A percentile compares a stretch with the other conserved stretches of the same genome.
These are phyloP conservation scores for Amphicarpaea edgeworthii DNA, from an alignment of 306 rosid species.

Conservation along the genomic window DNA sequence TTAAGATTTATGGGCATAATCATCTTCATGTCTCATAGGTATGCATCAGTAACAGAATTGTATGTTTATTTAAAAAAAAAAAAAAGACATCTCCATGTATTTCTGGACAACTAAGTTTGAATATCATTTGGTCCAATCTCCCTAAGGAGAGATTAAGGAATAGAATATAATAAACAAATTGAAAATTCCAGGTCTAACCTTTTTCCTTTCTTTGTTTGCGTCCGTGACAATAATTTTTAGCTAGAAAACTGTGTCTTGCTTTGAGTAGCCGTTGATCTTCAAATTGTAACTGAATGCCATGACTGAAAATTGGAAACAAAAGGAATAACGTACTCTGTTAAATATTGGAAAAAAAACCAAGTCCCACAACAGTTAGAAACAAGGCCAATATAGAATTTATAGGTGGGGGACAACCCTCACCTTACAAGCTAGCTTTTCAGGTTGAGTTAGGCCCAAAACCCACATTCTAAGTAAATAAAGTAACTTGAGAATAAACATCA, in stretches of 20 bases:
- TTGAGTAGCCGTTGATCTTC: slow-evolving; percentile 56
- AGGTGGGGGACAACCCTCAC: no score
- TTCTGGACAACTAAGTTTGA: neutral
- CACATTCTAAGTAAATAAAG: slow-evolving; percentile 20
- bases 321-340: neutral
- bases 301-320: slow-evolving; percentile 55
- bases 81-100: neutral
- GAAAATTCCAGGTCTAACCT: slow-evolving; percentile 56
- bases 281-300: slow-evolving; percentile 60
- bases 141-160: slow-evolving; percentile 10
- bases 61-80: no score
- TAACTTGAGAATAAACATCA: slow-evolving; percentile 14
- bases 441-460: no score
- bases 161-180: slow-evolving; percentile 19
- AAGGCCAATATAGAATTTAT: no score
- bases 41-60: neutral
- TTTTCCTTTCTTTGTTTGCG: slow-evolving; percentile 51
- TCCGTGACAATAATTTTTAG: slow-evolving; percentile 59
- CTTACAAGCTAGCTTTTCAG: no score
- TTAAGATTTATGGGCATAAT: slow-evolving; percentile 20
- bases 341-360: no score
- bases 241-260: slow-evolving; percentile 62
- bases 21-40: slow-evolving; percentile 10
- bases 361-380: no score
- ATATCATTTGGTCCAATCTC: neutral